These are phyloP conservation scores for Pseudogymnoascus sp. DNA, from an alignment of 2,329 filamentous ascomycete species.

Conservation along the genomic window DNA sequence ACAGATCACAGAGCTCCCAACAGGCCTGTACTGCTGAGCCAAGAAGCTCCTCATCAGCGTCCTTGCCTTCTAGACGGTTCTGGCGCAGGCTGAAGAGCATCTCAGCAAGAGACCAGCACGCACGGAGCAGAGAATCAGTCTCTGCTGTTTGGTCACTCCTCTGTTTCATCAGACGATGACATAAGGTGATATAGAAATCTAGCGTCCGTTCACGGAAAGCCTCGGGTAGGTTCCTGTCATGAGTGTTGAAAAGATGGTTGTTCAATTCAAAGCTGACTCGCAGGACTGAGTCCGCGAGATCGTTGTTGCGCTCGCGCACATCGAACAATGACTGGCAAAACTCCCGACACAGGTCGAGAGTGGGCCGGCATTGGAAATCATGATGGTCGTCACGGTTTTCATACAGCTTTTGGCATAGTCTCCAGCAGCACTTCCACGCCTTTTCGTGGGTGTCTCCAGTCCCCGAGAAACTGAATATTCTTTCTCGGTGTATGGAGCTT, in stretches of 20 bases:
- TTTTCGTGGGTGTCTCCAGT: constrained; percentile 74
- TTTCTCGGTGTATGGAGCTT: constrained; percentile 74
- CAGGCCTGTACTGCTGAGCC: constrained; percentile 86
- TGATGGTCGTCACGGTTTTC: constrained; percentile 67
- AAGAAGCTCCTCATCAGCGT: constrained; percentile 74
- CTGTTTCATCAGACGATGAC: constrained; percentile 95
- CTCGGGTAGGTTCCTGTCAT: constrained; percentile 76
- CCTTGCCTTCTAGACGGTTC: constrained; percentile 65
- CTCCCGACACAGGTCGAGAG: constrained; percentile 79
- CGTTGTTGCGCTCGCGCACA: constrained; percentile 69
- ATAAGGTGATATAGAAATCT: constrained; percentile 90
- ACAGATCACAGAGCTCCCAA: constrained; percentile 91
- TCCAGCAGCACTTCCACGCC: constrained; percentile 93
- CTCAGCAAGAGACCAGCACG: constrained; percentile 86
- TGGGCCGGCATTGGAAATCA: constrained; percentile 62
- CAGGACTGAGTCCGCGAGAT: constrained; percentile 75
- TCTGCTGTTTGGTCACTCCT: constrained; percentile 70
- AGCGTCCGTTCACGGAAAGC: constrained; percentile 82
- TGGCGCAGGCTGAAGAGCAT: constrained; percentile 89
- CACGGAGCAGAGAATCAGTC: constrained; percentile 74
- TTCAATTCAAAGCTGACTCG: constrained; percentile 92
- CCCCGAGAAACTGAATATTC: constrained; percentile 66
- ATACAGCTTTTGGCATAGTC: constrained; percentile 82
- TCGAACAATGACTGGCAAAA: constrained; percentile 92
- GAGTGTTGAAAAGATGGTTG: constrained; percentile 90